Base-by-base conservation (phyloP, 176 grass and related monocot genomes). In the Lolium perenne region DNA sequence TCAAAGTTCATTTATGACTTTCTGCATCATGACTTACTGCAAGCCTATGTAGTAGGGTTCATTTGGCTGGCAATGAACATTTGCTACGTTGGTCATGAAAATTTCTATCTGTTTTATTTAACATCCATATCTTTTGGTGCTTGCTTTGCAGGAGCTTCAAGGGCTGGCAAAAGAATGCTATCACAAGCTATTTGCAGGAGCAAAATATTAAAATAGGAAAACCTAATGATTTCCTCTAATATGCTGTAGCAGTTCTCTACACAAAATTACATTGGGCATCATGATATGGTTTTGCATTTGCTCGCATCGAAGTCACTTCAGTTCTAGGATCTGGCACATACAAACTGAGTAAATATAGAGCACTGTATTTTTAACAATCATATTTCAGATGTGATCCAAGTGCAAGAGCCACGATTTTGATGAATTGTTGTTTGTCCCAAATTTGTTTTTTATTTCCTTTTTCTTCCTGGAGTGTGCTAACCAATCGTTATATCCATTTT, bases 141-240 rank as follows among this genome's bases (percentile, higher is more conserved):
- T 59, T 88, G 63, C 55, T 68, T 78, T 84, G 49, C 88, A 98
- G 95, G 93, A 98, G 91, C 89, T 95, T 98, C 72, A 98, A 98
- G 83, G 90, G 95, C 58, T 98, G 95, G 95, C 95, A 95, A 70
- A 98, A 95, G 64, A 95, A 89, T 79, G 95, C 93, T 2, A 90
- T 98, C 35, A 92, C 78, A 48, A 94, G 87, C 73, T 98, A 89
- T 46, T 82, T 95, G 83, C 71, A 88, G 74, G 93, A 92, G 89
- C 82, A 87, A 54, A 86, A 93, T 49, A 95, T 98, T 46, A 94
- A 62, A 84, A 80, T 95, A 50, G 93, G 95, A 79, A 98, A 92
- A 83, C 95, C 95, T 54, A 85, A 85, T 43, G 95, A 98, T 74
- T 95, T 94, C 74, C 56, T 80, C 58, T 85, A 86, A 84, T 87